A percentile compares a stretch with the other conserved stretches of the same genome.
Conservation (phyloP, 2,329 filamentous ascomycete genomes). For the Aspergillus sp. region DNA sequence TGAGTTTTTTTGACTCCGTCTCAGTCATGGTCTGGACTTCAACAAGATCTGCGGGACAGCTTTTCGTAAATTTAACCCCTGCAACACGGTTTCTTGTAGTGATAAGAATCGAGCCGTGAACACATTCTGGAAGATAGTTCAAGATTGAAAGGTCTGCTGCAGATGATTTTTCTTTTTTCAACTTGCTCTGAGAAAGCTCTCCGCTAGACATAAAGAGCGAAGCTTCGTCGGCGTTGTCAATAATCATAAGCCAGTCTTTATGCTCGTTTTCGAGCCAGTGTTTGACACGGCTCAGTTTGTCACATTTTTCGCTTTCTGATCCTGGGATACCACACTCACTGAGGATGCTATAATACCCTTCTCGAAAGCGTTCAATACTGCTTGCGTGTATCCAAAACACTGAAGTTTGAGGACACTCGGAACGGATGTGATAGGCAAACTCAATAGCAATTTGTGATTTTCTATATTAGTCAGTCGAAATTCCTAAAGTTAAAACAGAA, state of each 20-base stretch:
- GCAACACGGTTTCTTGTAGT: slow-evolving; percentile 9
- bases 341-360: slow-evolving; percentile 4
- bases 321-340: slow-evolving; percentile 2
- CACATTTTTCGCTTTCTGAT: background rate
- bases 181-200: background rate
- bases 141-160: slow-evolving; percentile 1
- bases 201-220: slow-evolving; percentile 4
- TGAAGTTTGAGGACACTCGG: slow-evolving; percentile 1
- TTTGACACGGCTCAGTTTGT: slow-evolving; percentile 4
- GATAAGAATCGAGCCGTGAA: slow-evolving; percentile 5
- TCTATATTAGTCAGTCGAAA: background rate
- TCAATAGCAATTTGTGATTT: slow-evolving; percentile 13
- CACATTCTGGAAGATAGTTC: slow-evolving; percentile 2
- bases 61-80: slow-evolving; percentile 7
- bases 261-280: slow-evolving; percentile 9
- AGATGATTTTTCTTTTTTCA: background rate
- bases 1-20: slow-evolving; percentile 5
- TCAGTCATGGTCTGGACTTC: slow-evolving; percentile 7
- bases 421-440: slow-evolving; percentile 3
- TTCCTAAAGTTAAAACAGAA: too few species aligned
- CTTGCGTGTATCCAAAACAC: slow-evolving; percentile 10
- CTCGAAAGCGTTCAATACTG: slow-evolving; percentile 7
- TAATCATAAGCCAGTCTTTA: slow-evolving; percentile 10
- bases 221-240: slow-evolving; percentile 15
- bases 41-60: slow-evolving; percentile 1